These are phyloP conservation scores for Aethionema arabicum DNA, from an alignment of 345 rosid species.

Conservation along the genomic window DNA sequence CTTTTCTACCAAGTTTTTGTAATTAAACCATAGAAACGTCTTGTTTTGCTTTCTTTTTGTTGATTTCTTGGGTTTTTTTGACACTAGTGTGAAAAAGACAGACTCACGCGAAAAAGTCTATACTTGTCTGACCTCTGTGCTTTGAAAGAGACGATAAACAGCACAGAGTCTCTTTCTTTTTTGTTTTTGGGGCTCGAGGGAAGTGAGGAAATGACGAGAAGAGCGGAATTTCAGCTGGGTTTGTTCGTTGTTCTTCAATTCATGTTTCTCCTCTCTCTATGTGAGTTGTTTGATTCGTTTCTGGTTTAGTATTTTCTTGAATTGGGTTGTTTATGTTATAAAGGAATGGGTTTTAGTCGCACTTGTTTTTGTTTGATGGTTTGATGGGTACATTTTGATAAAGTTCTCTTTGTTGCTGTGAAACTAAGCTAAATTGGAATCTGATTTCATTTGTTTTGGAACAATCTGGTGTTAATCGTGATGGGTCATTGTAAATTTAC, in stretches of 20 bases:
- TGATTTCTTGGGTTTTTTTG: conserved; percentile 15
- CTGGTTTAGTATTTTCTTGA: background rate
- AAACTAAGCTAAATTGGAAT: conserved; percentile 10
- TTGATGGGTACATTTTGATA: background rate
- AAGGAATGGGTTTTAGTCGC: background rate
- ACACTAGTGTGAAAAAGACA: conserved; percentile 33
- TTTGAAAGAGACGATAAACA: conserved; percentile 15
- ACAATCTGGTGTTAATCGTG: conserved; percentile 34
- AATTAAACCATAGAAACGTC: conserved; percentile 3
- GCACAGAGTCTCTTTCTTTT: background rate
- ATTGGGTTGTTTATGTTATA: conserved; percentile 4
- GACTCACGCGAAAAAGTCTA: conserved; percentile 4
- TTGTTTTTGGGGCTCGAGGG: conserved; percentile 14
- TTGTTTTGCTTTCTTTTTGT: conserved; percentile 13
- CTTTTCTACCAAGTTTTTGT: conserved; percentile 18
- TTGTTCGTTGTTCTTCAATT: conserved; percentile 32
- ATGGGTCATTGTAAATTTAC: conserved; percentile 34
- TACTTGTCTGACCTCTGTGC: conserved; percentile 26
- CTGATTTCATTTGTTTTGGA: conserved; percentile 35
- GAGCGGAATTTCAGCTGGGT: conserved; percentile 32
- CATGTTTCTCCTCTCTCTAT: conserved; percentile 28
- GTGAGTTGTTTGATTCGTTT: conserved; percentile 25
- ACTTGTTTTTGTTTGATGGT: conserved; percentile 35
- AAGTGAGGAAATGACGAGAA: conserved; percentile 23
- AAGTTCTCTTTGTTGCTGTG: conserved; percentile 22